Conservation (phyloP, 2,329 filamentous ascomycete genomes). For the Talaromyces sp. region DNA sequence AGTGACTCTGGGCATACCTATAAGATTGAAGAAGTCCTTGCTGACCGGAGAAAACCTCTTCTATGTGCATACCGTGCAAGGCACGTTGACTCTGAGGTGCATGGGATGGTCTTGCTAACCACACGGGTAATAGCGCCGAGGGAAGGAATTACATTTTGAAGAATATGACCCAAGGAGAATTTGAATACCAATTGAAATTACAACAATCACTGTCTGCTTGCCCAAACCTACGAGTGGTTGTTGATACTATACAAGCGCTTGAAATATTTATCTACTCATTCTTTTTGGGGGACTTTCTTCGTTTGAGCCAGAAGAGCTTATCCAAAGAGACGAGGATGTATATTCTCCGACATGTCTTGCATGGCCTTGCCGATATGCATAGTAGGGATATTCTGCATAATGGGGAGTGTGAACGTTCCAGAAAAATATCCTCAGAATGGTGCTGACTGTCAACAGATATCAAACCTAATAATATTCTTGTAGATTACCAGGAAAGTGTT, state of each 20-base stretch:
- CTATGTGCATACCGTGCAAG: too few relatives aligned
- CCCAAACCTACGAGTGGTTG: constrained; percentile 23
- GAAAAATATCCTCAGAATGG: constrained; percentile 1
- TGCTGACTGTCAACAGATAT: constrained; percentile 22
- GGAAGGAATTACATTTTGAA: constrained; percentile 9
- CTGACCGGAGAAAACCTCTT: constrained; percentile 4
- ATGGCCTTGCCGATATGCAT: constrained; percentile 30
- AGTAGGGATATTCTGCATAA: constrained; percentile 29
- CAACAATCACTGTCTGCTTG: constrained; percentile 20
- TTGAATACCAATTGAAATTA: constrained; percentile 25
- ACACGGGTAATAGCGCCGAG: background rate
- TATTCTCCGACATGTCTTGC: constrained; percentile 17
- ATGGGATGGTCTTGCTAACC: too few relatives aligned
- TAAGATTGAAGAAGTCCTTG: constrained; percentile 12
- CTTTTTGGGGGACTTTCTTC: constrained; percentile 15
- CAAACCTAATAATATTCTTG: constrained; percentile 33
- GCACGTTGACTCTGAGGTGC: too few relatives aligned
- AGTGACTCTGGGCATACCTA: constrained; percentile 13
- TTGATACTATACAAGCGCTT: constrained; percentile 19
- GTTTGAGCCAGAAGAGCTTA: constrained; percentile 4
- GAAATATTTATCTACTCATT: constrained; percentile 21
- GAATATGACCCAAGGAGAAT: constrained; percentile 25
- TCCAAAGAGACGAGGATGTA: constrained; percentile 8
- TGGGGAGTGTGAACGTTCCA: constrained; percentile 16
- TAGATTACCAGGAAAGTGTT: constrained; percentile 26